Conservation (phyloP, 179 eudicot species). For the Pouteria campechiana region DNA sequence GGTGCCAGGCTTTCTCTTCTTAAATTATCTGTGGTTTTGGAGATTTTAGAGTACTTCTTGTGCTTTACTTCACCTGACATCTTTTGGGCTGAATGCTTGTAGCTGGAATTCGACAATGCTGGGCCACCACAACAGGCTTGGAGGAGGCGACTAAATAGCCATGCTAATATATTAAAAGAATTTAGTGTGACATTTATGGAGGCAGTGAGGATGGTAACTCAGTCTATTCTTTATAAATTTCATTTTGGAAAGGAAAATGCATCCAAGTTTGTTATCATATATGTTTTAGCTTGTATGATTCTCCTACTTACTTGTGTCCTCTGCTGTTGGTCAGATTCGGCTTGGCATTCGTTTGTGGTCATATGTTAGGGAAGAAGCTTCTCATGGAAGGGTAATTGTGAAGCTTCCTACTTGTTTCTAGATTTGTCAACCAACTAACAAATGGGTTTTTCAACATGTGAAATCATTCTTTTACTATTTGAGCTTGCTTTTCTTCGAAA, state of each 20-base stretch:
- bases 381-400: conserved; percentile 93
- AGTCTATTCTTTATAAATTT: background rate
- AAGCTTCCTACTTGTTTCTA: no score
- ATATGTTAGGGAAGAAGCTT: conserved; percentile 94
- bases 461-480: background rate
- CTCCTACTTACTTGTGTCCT: background rate
- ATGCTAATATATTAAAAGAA: conserved; percentile 86
- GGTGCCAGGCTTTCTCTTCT: background rate
- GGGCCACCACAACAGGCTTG: conserved; percentile 92
- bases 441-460: no score
- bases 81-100: conserved; percentile 9
- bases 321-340: conserved; percentile 41
- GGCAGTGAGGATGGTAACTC: conserved; percentile 82
- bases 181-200: conserved; percentile 91
- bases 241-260: background rate
- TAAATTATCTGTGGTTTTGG: background rate
- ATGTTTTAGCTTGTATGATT: background rate
- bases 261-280: background rate
- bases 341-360: conserved; percentile 97
- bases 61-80: background rate
- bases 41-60: background rate
- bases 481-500: no score
- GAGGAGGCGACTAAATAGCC: conserved; percentile 85
- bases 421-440: no score
- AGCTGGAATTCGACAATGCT: conserved; percentile 93